Conservation (phyloP, 2,329 filamentous ascomycete genomes). For the Fusarium piperis region DNA sequence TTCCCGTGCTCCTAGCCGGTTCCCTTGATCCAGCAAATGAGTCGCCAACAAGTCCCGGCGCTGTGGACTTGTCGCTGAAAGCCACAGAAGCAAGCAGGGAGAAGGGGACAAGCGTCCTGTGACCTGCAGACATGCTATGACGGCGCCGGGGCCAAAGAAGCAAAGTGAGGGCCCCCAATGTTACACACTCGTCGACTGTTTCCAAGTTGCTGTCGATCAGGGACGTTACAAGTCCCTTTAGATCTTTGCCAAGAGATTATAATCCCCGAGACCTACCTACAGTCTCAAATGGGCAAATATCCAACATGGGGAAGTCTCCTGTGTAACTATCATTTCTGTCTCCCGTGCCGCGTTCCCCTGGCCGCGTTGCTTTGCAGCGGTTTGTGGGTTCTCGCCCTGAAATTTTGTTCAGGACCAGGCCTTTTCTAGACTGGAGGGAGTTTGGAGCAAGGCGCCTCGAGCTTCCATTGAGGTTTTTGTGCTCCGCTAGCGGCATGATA, state of each 20-base stretch:
- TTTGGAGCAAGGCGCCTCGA: neutral
- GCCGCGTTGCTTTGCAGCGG: neutral
- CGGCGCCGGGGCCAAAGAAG: constrained; percentile 11
- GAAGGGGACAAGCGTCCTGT: constrained; percentile 13
- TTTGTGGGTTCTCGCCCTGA: constrained; percentile 24
- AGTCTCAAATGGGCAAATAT: constrained; percentile 10
- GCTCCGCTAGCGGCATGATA: constrained; percentile 18
- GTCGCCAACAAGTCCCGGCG: constrained; percentile 6
- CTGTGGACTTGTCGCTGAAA: neutral
- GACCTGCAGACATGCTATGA: constrained; percentile 28
- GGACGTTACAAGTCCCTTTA: constrained; percentile 31
- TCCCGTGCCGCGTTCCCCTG: neutral
- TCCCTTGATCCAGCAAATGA: constrained; percentile 33
- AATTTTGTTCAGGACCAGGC: constrained; percentile 32
- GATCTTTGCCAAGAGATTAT: constrained; percentile 38
- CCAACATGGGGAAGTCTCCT: neutral
- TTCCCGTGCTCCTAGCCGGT: constrained; percentile 19
- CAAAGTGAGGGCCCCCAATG: constrained; percentile 2
- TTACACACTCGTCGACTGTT: neutral
- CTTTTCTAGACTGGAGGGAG: constrained; percentile 17
- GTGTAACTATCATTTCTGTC: constrained; percentile 9
- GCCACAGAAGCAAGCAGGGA: constrained; percentile 14
- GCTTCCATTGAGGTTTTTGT: constrained; percentile 14
- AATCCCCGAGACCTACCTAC: constrained; percentile 25
- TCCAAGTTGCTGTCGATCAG: constrained; percentile 38